Base-by-base conservation (phyloP, 345 rosid species). In the Gossypium thurberi region DNA sequence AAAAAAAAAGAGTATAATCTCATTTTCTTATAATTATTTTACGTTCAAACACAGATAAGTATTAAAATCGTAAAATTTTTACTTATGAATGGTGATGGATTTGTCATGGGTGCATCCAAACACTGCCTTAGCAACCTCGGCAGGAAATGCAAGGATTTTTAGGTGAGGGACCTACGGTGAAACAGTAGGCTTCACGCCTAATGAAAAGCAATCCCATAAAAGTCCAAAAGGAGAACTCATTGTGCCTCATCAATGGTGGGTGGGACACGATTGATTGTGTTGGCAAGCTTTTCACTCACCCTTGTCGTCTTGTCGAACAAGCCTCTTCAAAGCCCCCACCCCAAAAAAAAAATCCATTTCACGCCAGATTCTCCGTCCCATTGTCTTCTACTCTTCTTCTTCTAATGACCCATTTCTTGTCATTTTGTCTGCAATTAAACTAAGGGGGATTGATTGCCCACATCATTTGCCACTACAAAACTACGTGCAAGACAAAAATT, bases 151-250 rank as follows among this genome's bases (percentile, higher is more conserved):
- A 37, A 65, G 71, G 58, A 78, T 73, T 10, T 65, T 47, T 50
- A 37, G 52, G 56, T 48, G 63, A 25, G 80, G 83, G 89, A 2
- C 91, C 87, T 42, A 87, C 70, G 42, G 6, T 33, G 76, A 59
- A 33, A 83, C 78, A 80, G 90, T 79, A 78, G 78, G 74, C 55
- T 74, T 81, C 98, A 59, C 63, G 95, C 98, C 89, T 87, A 52
- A 70, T 75, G 84, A 79, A 86, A 84, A 85, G 84, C 81, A 77
- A 80, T 78, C 76, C 68, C 33, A 64, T 53, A 77, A 84, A 90
- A 82, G 89, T 88, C 88, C 88, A 86, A 85, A 89, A 88, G 84
- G 67, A 76, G 73, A 81, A 83, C 76, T 75, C 77, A 82, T 87
- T 82, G 85, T 85, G 95, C 82, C 79, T 78, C 40, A 65, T 79